Conservation (phyloP, 2,329 filamentous ascomycete species). For the Chaetomiaceae sp. region DNA sequence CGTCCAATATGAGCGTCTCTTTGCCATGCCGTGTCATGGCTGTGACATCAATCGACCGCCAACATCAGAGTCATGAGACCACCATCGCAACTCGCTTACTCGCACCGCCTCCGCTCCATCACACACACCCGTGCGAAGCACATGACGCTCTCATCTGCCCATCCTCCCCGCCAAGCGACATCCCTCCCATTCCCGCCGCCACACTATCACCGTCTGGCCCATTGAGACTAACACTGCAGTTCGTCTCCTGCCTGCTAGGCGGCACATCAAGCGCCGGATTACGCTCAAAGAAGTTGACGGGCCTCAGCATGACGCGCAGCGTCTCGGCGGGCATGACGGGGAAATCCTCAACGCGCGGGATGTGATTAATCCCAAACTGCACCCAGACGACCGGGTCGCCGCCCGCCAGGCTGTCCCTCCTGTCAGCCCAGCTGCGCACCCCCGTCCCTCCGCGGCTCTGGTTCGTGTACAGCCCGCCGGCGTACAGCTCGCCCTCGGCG, state of each 20-base stretch:
- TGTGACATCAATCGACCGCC: too few relatives aligned
- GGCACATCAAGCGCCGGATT: constrained; percentile 51
- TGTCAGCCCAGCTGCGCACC: constrained; percentile 32
- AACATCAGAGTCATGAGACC: too few relatives aligned
- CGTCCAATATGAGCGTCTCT: too few relatives aligned
- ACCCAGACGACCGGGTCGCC: constrained; percentile 50
- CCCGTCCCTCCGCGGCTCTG: constrained; percentile 37
- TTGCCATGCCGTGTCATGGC: too few relatives aligned
- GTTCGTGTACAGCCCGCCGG: constrained; percentile 37
- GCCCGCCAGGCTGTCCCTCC: constrained; percentile 43
- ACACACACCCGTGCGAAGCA: constrained; percentile 6
- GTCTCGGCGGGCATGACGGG: constrained; percentile 64
- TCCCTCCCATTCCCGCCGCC: background rate
- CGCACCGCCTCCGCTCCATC: background rate
- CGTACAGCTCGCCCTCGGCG: constrained; percentile 35
- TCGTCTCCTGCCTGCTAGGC: constrained; percentile 40
- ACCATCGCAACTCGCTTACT: too few relatives aligned
- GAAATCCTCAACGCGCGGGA: constrained; percentile 61
- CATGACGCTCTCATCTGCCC: constrained; percentile 10
- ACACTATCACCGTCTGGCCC: constrained; percentile 4
- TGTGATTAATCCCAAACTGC: constrained; percentile 53
- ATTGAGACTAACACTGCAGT: constrained; percentile 34
- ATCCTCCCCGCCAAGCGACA: constrained; percentile 17
- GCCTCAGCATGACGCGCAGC: constrained; percentile 44
- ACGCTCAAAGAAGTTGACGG: constrained; percentile 48